Conservation (phyloP, 2,329 filamentous ascomycete genomes). For the Trichoderma guizhouense region DNA sequence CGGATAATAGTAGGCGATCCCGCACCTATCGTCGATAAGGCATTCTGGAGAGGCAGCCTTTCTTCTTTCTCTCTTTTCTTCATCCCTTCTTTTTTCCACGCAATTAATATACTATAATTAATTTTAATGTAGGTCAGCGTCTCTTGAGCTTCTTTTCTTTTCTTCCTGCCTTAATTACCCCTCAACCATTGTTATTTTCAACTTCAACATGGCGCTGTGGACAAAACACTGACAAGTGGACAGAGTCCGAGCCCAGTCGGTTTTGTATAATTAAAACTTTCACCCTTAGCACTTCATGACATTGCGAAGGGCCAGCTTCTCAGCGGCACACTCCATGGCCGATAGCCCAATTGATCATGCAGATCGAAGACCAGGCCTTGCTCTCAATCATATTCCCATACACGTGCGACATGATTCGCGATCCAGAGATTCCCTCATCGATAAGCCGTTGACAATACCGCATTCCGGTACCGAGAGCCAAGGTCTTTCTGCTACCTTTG, state of each 20-base stretch:
- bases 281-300: conserved; percentile 3
- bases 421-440: conserved; percentile 19
- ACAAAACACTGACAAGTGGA: neutral
- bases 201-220: neutral
- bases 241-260: neutral
- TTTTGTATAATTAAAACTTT: neutral
- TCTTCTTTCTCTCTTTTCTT: neutral
- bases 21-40: conserved; percentile 1
- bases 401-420: conserved; percentile 19
- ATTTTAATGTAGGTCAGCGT: conserved; percentile 2
- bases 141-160: neutral
- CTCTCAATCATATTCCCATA: conserved; percentile 10
- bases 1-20: neutral
- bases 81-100: neutral
- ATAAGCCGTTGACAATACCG: conserved; percentile 19
- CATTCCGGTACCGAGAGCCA: conserved; percentile 20
- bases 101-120: neutral
- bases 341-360: conserved; percentile 12
- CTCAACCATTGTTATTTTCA: neutral
- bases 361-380: conserved; percentile 14
- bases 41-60: conserved; percentile 11
- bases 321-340: conserved; percentile 20
- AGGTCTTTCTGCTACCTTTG: neutral
- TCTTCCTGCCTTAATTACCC: neutral
- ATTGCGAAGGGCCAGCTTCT: conserved; percentile 5